phyloP scores from a whole-genome alignment of 768 basidiomycete species.

The Pulveroboletus sp. region DNA sequence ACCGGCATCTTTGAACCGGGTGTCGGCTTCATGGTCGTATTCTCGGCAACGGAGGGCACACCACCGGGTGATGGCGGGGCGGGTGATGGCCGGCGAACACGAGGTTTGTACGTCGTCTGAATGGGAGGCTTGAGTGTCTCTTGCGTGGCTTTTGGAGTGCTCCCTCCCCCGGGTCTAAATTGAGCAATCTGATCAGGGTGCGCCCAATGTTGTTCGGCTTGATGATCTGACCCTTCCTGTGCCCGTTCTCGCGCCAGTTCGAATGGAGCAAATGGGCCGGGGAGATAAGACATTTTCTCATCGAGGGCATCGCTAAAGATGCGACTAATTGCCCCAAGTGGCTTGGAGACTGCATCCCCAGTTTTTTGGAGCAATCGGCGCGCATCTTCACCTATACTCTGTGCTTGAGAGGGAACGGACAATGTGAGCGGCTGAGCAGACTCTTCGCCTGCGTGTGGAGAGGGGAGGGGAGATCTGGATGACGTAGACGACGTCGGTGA shows the following conservation, averaged over 20 bases:
- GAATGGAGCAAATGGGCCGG: conserved; percentile 68
- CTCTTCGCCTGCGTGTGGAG: conserved; percentile 79
- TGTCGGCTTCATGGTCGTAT: conserved; percentile 31
- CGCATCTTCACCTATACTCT: conserved; percentile 60
- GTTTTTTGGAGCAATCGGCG: conserved; percentile 84
- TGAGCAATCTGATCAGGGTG: conserved; percentile 37
- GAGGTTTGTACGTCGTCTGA: conserved; percentile 73
- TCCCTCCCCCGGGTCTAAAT: conserved; percentile 29
- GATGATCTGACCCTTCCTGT: conserved; percentile 35
- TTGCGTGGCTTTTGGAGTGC: conserved; percentile 38
- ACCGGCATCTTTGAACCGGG: conserved; percentile 2
- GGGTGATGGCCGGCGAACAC: conserved; percentile 57
- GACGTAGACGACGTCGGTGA: conserved; percentile 32
- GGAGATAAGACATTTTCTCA: conserved; percentile 61
- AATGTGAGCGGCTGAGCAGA: conserved; percentile 79
- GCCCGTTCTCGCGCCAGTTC: conserved; percentile 57
- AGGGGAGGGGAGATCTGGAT: conserved; percentile 33
- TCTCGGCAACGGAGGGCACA: conserved; percentile 35
- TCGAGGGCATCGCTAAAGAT: conserved; percentile 87
- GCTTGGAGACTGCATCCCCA: conserved; percentile 87
- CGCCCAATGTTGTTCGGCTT: conserved; percentile 36
- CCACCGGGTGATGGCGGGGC: conserved; percentile 25
- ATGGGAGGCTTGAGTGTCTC: conserved; percentile 28
- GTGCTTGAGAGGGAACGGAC: conserved; percentile 39
- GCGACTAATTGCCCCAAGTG: conserved; percentile 82